Evolutionary conservation across 2,329 filamentous ascomycete genomes (phyloP).

Genomic region (Trichoderma sp.): DNA sequence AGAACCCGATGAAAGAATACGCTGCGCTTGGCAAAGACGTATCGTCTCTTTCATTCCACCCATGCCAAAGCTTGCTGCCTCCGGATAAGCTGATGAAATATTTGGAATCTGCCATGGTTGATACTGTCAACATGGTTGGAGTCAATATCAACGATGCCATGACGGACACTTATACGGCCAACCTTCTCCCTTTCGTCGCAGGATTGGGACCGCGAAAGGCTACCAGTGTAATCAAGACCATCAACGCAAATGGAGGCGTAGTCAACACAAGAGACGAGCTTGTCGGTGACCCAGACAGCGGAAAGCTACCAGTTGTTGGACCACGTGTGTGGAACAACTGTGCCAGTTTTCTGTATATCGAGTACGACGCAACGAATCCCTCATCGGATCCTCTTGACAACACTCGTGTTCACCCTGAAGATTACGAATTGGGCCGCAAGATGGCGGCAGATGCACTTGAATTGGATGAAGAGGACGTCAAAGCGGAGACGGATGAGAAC

Average conservation of each 20-base stretch:
- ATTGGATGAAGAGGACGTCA: constrained; percentile 96
- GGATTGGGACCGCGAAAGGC: constrained; percentile 93
- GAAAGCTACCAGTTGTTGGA: constrained; percentile 77
- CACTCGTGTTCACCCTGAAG: constrained; percentile 95
- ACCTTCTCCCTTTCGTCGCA: constrained; percentile 85
- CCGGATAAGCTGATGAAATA: constrained; percentile 84
- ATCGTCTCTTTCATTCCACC: constrained; percentile 81
- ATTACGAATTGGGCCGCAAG: constrained; percentile 96
- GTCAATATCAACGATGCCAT: constrained; percentile 95
- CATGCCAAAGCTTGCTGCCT: constrained; percentile 84
- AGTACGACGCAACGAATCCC: constrained; percentile 79
- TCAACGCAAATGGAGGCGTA: constrained; percentile 86
- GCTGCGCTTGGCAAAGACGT: constrained; percentile 89
- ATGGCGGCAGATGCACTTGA: constrained; percentile 98
- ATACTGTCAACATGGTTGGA: constrained; percentile 96
- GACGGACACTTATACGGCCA: constrained; percentile 76
- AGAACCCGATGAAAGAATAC: constrained; percentile 96
- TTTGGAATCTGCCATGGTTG: constrained; percentile 94
- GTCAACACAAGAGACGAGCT: constrained; percentile 85
- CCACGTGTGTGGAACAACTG: constrained; percentile 95
- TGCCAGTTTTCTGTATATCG: constrained; percentile 90
- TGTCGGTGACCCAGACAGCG: constrained; percentile 81
- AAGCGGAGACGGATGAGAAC: constrained; percentile 88
- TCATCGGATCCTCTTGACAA: constrained; percentile 92
- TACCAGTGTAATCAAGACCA: constrained; percentile 70